Evolutionary conservation across 2,329 filamentous ascomycete genomes (phyloP), one percentile per base, ranked within the genome.

Genomic region (Fusarium sp.): DNA sequence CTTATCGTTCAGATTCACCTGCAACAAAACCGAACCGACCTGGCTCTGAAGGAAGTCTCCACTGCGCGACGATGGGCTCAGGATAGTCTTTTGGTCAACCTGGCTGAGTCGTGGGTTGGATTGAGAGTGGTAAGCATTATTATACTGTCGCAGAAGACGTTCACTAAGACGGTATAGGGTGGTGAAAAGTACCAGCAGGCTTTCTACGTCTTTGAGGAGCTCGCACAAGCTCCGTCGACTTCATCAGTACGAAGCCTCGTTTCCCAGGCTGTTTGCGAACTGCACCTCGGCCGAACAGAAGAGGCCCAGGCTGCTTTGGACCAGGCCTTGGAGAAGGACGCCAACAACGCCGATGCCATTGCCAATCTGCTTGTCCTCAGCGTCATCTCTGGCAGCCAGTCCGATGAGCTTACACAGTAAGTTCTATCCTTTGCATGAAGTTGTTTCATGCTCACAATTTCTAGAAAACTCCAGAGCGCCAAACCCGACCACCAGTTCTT

Each of bases 151-250:
- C 31, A 52, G 24, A 31, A 20, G 45, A 10, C 43, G 17, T 45
- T 49, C 65, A 70, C 76, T 81, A 69, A 83, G 62, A 39, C 33
- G 34, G 8, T 55, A 26, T 65, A 97, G 92, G 95, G 95, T 76
- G 95, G 95, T 72, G 94, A 97, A 74, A 96, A 94, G 79, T 98
- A 98, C 81, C 96, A 98, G 77, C 93, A 96, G 77, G 91, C 95
- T 18, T 98, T 97, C 82, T 98, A 99, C 85, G 95, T 98, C 65
- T 98, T 94, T 76, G 95, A 98, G 81, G 96, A 99, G 81, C 88
- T 98, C 49, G 95, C 96, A 6, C 93, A 97, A 77, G 91, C 93
- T 28, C 91, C 94, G 4, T 90, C 92, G 33, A 94, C 93, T 18
- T 90, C 93, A 49, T 93, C 93, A 17, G 86, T 91, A 53, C 86